Percentiles rank a stretch among this genome's conserved stretches.
These are phyloP conservation scores for Salvia sclarea DNA, from an alignment of 305 asterid genomes.

Conservation along the genomic window DNA sequence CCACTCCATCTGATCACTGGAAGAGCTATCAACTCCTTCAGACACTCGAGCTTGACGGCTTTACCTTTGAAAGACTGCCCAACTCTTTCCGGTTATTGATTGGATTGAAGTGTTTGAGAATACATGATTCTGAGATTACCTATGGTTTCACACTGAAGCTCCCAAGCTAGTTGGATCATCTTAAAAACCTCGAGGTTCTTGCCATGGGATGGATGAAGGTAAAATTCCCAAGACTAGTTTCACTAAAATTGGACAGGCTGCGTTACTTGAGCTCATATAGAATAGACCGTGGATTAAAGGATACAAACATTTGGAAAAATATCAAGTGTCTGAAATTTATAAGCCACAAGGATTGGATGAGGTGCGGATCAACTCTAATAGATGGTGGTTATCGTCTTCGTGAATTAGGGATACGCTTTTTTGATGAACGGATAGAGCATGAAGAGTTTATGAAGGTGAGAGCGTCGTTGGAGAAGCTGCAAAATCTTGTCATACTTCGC, in stretches of 20 bases:
- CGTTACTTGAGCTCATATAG: not conserved
- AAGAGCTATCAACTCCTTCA: too few species aligned
- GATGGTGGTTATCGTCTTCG: too few species aligned
- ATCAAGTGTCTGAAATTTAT: not conserved
- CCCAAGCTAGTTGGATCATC: not conserved
- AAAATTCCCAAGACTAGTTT: not conserved
- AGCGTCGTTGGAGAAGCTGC: too few species aligned
- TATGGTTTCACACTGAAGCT: not conserved
- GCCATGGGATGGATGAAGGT: not conserved
- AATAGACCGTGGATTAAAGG: not conserved
- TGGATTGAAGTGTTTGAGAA: too few species aligned
- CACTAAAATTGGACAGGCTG: not conserved
- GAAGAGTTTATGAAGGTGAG: too few species aligned
- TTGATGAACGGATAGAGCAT: too few species aligned
- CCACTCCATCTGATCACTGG: too few species aligned
- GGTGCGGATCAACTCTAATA: not conserved
- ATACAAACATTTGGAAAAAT: not conserved
- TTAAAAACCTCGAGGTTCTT: not conserved
- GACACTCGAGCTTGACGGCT: too few species aligned
- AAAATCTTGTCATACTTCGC: not conserved
- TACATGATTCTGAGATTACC: too few species aligned
- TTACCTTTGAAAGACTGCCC: too few species aligned
- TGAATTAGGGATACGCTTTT: too few species aligned
- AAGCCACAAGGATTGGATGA: not conserved
- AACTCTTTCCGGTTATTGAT: too few species aligned